Base-by-base conservation (phyloP, 1,284 basidiomycete species). In the Neolentinus lepideus region DNA sequence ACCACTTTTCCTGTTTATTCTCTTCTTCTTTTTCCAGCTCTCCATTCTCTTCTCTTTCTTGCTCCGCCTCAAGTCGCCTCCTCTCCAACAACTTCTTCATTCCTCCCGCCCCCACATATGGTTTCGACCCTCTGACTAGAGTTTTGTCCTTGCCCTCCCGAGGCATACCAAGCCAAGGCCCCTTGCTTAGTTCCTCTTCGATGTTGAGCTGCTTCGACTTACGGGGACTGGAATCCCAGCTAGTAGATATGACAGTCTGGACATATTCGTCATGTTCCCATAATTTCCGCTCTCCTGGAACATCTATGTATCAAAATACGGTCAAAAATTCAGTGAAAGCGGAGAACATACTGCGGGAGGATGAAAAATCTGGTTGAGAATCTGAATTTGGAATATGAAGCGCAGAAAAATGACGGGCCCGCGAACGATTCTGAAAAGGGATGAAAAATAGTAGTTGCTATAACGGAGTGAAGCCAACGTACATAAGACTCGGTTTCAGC, bases 221-320 rank as follows among this genome's bases (percentile, higher is more conserved):
- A 70, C 89, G 88, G 70, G 8, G 84, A 83, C 47, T 80, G 72
- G 10, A 70, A 77, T 55, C 81, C 81, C 55, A 88, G 72, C 85
- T 81, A 43, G 84, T 83, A 3, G 88, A 86, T 8, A 89, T 63
- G 50, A 90, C 74, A 8, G 88, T 88, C 1, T 85, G 90, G 69
- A 83, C 85, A 71, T 89, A 90, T 36, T 84, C 76, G 59, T 90
- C 87, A 43, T 89, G 69, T 60, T 86, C 83, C 52, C 83, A 79
- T 3, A 89, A 74, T 58, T 78, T 76, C 88, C 83, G 27, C 4
- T 3, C 47, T 6, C 24, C 47, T 50, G 47, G 12, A 21, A 9
- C 3, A 43, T 43, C 4, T 43, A 43, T 16, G 19, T 43, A 21
- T 43, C 19, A 43, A 43, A 6, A 43, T 12, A 6, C 16, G n/a